phyloP scores from a whole-genome alignment of 2,329 filamentous ascomycete genomes.

The Colletotrichum cereale region DNA sequence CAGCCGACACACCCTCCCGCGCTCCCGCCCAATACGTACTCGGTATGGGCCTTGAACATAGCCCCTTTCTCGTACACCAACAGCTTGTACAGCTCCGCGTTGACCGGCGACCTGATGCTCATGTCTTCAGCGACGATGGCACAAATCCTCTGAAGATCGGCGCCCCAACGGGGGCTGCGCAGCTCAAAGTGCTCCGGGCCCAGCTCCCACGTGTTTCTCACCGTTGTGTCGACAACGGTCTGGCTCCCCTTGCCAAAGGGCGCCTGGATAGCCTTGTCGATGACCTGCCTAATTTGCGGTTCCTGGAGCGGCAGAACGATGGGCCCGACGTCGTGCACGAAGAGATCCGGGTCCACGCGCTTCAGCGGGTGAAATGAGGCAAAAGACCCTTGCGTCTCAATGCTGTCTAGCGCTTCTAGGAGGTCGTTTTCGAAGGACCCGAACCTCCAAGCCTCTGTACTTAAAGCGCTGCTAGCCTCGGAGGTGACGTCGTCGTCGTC shows the following conservation, averaged over 20 bases:
- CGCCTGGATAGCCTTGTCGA: conserved; percentile 46
- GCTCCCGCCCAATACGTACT: conserved; percentile 44
- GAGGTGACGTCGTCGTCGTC: neutral
- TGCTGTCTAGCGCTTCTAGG: conserved; percentile 13
- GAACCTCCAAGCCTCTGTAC: neutral
- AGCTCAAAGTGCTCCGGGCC: conserved; percentile 54
- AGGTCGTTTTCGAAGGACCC: conserved; percentile 32
- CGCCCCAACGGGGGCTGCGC: conserved; percentile 50
- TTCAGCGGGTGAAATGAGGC: conserved; percentile 27
- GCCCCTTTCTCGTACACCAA: conserved; percentile 63
- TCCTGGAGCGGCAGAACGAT: conserved; percentile 46
- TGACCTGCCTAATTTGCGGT: conserved; percentile 44
- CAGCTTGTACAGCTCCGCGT: conserved; percentile 59
- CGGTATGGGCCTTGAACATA: conserved; percentile 61
- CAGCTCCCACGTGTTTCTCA: conserved; percentile 59
- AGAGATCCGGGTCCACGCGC: conserved; percentile 27
- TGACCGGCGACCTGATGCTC: conserved; percentile 48
- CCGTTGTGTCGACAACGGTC: conserved; percentile 54
- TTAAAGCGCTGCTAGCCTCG: neutral
- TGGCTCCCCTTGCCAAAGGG: conserved; percentile 55
- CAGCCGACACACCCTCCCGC: neutral
- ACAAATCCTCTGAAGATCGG: conserved; percentile 44
- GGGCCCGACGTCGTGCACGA: conserved; percentile 41
- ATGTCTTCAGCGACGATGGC: conserved; percentile 46
- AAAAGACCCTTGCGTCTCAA: conserved; percentile 41